These are phyloP conservation scores for Coemansia erecta DNA, from an alignment of 192 early-diverging fungal genomes.

Conservation along the genomic window DNA sequence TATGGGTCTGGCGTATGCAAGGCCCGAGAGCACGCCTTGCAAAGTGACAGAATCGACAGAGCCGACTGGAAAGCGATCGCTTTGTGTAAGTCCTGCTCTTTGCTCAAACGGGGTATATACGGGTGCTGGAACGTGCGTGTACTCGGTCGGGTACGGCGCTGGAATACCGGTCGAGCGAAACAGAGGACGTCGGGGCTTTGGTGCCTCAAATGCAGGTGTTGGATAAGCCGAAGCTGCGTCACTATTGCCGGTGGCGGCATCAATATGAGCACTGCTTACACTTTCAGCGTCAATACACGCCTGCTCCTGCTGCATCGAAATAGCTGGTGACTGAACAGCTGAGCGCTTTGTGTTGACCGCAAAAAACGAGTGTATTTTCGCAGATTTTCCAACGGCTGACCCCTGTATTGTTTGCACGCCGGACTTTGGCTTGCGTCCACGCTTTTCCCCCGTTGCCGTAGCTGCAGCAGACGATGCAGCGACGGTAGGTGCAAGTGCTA, in stretches of 20 bases:
- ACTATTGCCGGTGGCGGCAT: not conserved
- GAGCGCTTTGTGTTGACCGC: conserved; percentile 9
- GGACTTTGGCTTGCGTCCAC: conserved; percentile 19
- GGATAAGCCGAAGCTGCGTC: not conserved
- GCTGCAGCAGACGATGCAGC: no score
- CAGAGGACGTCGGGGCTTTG: conserved; percentile 2
- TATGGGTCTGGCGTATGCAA: not conserved
- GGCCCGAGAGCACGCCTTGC: not conserved
- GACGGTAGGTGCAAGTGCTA: no score
- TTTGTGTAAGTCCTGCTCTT: not conserved
- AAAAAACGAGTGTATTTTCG: conserved; percentile 47
- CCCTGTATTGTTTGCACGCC: not conserved
- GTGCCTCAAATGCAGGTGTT: not conserved
- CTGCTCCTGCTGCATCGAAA: not conserved
- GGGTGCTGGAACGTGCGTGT: conserved; percentile 32
- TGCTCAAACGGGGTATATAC: conserved; percentile 7
- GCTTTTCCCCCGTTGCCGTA: conserved; percentile 9
- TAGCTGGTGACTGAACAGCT: not conserved
- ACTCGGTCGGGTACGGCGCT: conserved; percentile 30
- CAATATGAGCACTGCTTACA: not conserved
- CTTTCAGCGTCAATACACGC: not conserved
- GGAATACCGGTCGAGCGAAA: conserved; percentile 20
- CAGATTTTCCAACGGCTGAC: not conserved
- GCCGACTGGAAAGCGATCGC: conserved; percentile 6
- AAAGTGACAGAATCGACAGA: conserved; percentile 1